Percentiles rank a stretch among this genome's conserved stretches.
phyloP scores from a whole-genome alignment of 768 basidiomycete species.

The Xerocomus brunneocitrinus region DNA sequence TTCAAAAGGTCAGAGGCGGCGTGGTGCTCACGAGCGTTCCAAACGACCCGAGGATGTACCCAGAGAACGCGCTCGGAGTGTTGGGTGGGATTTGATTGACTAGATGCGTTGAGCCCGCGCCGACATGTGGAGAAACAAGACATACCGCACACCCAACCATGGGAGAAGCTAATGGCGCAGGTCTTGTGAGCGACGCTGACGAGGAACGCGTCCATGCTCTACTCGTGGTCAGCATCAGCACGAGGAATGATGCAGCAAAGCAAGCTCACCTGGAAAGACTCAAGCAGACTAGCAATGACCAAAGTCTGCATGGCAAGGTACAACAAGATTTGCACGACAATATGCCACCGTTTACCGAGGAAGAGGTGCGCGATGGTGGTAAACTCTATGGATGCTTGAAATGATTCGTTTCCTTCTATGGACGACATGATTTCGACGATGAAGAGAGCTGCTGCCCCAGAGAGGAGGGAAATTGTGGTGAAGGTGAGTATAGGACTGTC shows the following conservation, averaged over 20 bases:
- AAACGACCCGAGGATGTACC: slow-evolving; percentile 21
- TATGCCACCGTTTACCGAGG: slow-evolving; percentile 22
- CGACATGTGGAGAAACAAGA: background rate
- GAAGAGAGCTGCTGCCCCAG: slow-evolving; percentile 18
- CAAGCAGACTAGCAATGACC: slow-evolving; percentile 21
- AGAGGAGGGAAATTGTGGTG: slow-evolving; percentile 14
- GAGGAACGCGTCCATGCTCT: slow-evolving; percentile 25
- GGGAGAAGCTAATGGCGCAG: slow-evolving; percentile 20
- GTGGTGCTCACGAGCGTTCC: slow-evolving; percentile 16
- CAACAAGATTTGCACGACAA: slow-evolving; percentile 16
- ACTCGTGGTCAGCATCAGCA: background rate
- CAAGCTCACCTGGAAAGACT: slow-evolving; percentile 21
- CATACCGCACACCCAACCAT: slow-evolving; percentile 22
- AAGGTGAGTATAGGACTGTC: slow-evolving; percentile 18
- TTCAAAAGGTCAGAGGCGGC: background rate
- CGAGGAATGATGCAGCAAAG: background rate
- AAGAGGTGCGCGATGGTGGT: slow-evolving; percentile 26
- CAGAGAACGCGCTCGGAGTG: slow-evolving; percentile 15
- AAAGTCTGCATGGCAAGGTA: slow-evolving; percentile 21
- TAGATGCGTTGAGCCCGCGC: slow-evolving; percentile 1
- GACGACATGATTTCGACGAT: slow-evolving; percentile 23
- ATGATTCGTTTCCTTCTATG: slow-evolving; percentile 23
- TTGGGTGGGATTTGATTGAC: slow-evolving; percentile 10
- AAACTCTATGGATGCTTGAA: slow-evolving; percentile 24
- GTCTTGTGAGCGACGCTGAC: slow-evolving; percentile 23